Evolutionary conservation across 768 basidiomycete species (phyloP), one percentile per base, ranked within the genome.

Genomic region (Xerocomellus chrysenteron): DNA sequence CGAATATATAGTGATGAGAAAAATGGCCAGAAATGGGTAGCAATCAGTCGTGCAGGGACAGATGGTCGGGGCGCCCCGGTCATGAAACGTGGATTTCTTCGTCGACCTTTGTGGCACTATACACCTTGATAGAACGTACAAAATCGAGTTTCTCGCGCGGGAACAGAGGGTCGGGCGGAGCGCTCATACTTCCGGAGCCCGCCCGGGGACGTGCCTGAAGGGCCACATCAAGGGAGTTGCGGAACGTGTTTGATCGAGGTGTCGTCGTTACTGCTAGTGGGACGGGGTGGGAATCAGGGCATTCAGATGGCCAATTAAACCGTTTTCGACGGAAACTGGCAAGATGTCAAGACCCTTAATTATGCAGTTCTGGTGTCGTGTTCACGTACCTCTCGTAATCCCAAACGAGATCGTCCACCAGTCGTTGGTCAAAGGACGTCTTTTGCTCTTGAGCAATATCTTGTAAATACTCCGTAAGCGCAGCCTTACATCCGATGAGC

Each of bases 301-400:
- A 66, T 43, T 81, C 79, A 40, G 77, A 72, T 6, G 86, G 85
- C 87, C 86, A 89, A 62, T 87, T 82, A 67, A 89, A 82, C 41
- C 88, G 82, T 54, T 74, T 75, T 50, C 86, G 81, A 40, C 83
- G 82, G 73, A 88, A 89, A 56, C 88, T 90, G 63, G 49, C 10
- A 58, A 53, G 14, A 33, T 21, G 41, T 49, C 55, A n/a, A 45
- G 49, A 11, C 50, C 62, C 52, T 59, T 40, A 33, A 47, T 63
- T 33, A 39, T 52, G 36, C 40, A 49, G 10, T 17, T 16, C 40
- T 24, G 19, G 30, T 19, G 24, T 35, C n/a, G 11, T 21, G 43
- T 33, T 21, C 26, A 54, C 65, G 58, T 64, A 75, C 73, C 70
- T 68, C 24, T 74, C 72, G 36, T 74, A 75, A 49, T 74, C 73